Conservation (phyloP, 2,329 filamentous ascomycete genomes). For the Fusarium siculi region DNA sequence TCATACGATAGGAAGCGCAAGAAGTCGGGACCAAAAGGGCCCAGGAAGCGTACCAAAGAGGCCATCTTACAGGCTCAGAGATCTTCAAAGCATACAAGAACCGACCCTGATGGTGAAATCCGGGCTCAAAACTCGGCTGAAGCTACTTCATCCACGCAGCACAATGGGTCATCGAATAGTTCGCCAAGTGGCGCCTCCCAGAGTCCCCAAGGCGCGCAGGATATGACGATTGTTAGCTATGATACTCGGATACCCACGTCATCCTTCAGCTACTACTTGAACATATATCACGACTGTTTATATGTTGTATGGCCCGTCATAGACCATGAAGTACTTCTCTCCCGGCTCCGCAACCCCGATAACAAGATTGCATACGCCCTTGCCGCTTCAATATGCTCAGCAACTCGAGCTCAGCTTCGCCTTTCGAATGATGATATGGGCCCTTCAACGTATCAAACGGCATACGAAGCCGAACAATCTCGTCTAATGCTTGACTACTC, state of each 20-base stretch:
- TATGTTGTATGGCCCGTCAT: slow-evolving; percentile 18
- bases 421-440: background rate
- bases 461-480: slow-evolving; percentile 10
- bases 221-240: background rate
- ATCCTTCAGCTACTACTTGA: slow-evolving; percentile 11
- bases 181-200: background rate
- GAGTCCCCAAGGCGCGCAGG: background rate
- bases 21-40: slow-evolving; percentile 21
- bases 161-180: background rate
- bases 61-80: slow-evolving; percentile 12
- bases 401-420: slow-evolving; percentile 19
- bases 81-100: background rate
- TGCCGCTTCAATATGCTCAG: slow-evolving; percentile 18
- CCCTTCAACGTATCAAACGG: background rate
- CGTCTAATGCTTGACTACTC: slow-evolving; percentile 19
- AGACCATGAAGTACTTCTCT: background rate
- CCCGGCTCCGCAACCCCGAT: background rate
- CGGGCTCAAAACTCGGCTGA: background rate
- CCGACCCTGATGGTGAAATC: background rate
- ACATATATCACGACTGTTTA: slow-evolving; percentile 6
- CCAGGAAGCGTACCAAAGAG: slow-evolving; percentile 24
- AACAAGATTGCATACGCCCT: slow-evolving; percentile 15
- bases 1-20: slow-evolving; percentile 24
- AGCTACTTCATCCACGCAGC: background rate
- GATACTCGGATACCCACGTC: background rate